phyloP scores from a whole-genome alignment of 495 filamentous ascomycete species.

The Penicillium pulvis region DNA sequence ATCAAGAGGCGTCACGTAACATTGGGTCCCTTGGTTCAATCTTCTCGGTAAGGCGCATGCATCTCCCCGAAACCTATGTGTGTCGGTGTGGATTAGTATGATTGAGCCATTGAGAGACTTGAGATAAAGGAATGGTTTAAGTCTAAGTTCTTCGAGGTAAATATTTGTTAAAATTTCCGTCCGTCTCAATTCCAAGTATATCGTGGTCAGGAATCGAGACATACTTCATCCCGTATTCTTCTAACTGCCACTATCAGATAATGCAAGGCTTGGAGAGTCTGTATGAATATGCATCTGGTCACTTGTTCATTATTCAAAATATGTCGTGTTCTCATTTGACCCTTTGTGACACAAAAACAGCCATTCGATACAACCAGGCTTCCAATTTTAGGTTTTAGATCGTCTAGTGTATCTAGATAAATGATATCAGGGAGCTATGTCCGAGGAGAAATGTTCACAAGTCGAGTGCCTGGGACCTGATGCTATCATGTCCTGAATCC shows the following conservation, averaged over 20 bases:
- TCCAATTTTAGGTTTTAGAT: background rate
- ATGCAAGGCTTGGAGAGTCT: too few species aligned
- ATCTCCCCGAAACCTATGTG: too few species aligned
- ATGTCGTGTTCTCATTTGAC: background rate
- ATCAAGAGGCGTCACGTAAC: too few species aligned
- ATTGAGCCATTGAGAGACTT: too few species aligned
- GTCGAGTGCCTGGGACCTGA: conserved; percentile 1
- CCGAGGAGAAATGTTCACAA: background rate
- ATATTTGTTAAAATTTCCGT: too few species aligned
- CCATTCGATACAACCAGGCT: conserved; percentile 21
- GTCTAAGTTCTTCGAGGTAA: too few species aligned
- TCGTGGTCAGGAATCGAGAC: too few species aligned
- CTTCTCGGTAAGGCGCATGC: too few species aligned
- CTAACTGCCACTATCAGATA: background rate
- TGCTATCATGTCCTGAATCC: background rate
- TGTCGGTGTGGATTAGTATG: too few species aligned
- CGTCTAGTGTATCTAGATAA: background rate
- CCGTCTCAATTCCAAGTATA: too few species aligned
- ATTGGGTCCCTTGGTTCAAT: too few species aligned
- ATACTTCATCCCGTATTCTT: background rate
- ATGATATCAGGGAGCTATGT: background rate
- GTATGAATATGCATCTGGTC: background rate
- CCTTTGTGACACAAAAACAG: conserved; percentile 16
- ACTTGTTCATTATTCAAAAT: conserved; percentile 10
- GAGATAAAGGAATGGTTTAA: too few species aligned